A percentile compares a stretch with the other conserved stretches of the same genome.
Conservation (phyloP, 2,329 filamentous ascomycete genomes). For the Emydomyces testavorans region DNA sequence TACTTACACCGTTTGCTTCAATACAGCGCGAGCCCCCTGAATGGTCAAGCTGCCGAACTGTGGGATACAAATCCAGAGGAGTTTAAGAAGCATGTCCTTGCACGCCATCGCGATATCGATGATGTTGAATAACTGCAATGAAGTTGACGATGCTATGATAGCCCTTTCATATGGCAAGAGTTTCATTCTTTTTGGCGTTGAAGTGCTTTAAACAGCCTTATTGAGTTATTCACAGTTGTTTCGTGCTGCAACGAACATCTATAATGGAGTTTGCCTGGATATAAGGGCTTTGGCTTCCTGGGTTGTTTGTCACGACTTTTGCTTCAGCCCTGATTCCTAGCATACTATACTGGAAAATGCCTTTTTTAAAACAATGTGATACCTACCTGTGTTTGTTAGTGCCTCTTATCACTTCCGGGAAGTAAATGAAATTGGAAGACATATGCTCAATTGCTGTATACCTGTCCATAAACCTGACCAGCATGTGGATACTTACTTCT, state of each 20-base stretch:
- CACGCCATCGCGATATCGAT: conserved; percentile 49
- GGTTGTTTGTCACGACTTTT: conserved; percentile 1
- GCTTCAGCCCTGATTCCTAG: neutral
- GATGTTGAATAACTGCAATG: conserved; percentile 29
- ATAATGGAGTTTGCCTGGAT: neutral
- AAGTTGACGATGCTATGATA: neutral
- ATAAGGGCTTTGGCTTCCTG: neutral
- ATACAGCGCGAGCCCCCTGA: conserved; percentile 74
- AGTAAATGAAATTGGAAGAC: too few species aligned
- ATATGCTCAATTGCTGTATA: too few species aligned
- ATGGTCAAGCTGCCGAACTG: conserved; percentile 88
- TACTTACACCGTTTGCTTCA: neutral
- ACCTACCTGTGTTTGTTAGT: neutral
- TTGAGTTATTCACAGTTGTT: neutral
- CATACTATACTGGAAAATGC: neutral
- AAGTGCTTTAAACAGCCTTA: neutral
- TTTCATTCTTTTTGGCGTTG: neutral
- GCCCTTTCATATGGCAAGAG: neutral
- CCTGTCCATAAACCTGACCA: too few species aligned
- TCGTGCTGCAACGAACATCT: neutral
- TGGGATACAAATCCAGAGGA: conserved; percentile 83
- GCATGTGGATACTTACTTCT: too few species aligned
- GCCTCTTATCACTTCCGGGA: too few species aligned
- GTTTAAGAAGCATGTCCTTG: conserved; percentile 66
- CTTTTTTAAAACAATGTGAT: neutral